Base-by-base conservation (phyloP, 768 basidiomycete species). In the Rhizopogon vulgaris region DNA sequence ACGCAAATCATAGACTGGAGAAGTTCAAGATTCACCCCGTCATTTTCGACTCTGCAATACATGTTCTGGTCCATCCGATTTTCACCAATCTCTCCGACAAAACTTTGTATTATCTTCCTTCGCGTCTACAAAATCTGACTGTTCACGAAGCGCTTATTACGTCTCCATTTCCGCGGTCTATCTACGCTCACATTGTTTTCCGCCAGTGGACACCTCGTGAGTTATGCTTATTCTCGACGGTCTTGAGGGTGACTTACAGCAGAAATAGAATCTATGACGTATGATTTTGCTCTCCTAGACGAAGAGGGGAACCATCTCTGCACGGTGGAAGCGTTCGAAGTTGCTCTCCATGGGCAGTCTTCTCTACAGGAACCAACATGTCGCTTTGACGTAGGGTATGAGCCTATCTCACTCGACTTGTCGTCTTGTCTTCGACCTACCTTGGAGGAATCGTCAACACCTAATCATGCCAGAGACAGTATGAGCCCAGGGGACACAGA, bases 121-220 rank as follows among this genome's bases (percentile, higher is more conserved):
- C 49, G 15, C 49, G 40, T 7, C 24, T 50, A n/a, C 38, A 28
- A 24, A 38, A 38, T 38, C 30, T 50, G 10, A 38, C 32, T 3
- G 9, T 50, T 7, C 38, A 50, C 17, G 38, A 41, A 25, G 15
- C 24, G 3, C 27, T 50, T 14, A 4, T 32, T 6, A 18, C n/a
- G 4, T 48, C 38, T 3, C 25, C 38, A 8, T 41, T 50, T 17
- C 49, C 38, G 28, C 28, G 3, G 6, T 27, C 38, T 18, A 11
- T 41, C 3, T 50, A 50, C 28, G 49, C 25, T 15, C 25, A 50
- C 42, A 38, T 18, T 27, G 25, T 40, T 14, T 39, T 50, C 10
- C 24, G 38, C 37, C 37, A 50, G 38, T 50, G 49, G 49, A 10
- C 18, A 15, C 49, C 39, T 41, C 17, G 49, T 50, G 28, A n/a